Percentiles rank a stretch among this genome's conserved stretches.
Conservation (phyloP, 2,329 filamentous ascomycete genomes). For the Xylaria sp. region DNA sequence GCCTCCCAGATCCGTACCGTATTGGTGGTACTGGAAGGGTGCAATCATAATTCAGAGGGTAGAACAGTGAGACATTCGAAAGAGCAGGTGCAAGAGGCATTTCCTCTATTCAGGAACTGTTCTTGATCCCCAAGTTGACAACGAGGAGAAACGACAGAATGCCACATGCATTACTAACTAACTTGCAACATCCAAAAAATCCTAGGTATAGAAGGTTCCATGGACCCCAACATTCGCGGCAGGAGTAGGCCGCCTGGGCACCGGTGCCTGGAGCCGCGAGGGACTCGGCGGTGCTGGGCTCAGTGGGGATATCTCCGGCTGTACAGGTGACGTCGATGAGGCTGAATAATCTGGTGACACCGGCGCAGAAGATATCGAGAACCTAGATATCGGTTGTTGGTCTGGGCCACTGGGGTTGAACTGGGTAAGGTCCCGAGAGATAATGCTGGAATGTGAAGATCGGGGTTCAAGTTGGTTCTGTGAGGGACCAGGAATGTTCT, state of each 20-base stretch:
- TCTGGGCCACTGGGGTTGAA: constrained; percentile 12
- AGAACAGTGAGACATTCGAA: too few relatives aligned
- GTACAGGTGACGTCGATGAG: constrained; percentile 10
- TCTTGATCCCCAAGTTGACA: not conserved
- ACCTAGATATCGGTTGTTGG: constrained; percentile 27
- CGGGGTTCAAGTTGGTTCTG: not conserved
- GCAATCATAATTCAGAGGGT: too few relatives aligned
- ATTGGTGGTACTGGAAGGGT: too few relatives aligned
- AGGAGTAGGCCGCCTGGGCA: constrained; percentile 27
- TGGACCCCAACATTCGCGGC: constrained; percentile 3
- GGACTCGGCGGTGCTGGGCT: constrained; percentile 28
- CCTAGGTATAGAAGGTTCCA: constrained; percentile 11
- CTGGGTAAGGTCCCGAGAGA: constrained; percentile 25
- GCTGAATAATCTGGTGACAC: constrained; percentile 24
- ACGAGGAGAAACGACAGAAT: not conserved
- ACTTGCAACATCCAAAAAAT: not conserved
- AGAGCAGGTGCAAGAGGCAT: not conserved
- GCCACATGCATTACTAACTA: not conserved
- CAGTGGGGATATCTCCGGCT: constrained; percentile 18
- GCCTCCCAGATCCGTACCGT: too few relatives aligned
- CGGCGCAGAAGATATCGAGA: constrained; percentile 28
- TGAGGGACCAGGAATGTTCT: not conserved
- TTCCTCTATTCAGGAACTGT: not conserved
- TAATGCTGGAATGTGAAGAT: constrained; percentile 18
- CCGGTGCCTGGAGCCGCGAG: constrained; percentile 29